Evolutionary conservation across 2,329 filamentous ascomycete species (phyloP), one percentile per base, ranked within the genome.

Genomic region (Macrophomina tecta): DNA sequence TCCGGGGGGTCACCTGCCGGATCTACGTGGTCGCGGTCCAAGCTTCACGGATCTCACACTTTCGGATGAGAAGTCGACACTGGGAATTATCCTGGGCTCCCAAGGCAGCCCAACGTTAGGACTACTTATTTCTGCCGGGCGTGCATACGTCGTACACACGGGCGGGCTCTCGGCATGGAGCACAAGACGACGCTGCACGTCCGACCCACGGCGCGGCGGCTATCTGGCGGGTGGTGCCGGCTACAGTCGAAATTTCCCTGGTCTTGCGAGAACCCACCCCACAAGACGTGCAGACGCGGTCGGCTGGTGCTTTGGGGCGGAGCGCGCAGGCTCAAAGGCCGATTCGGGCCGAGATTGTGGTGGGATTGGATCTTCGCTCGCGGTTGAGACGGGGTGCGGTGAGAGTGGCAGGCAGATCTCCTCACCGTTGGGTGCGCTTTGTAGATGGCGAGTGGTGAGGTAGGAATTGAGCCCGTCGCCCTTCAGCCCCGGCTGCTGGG

Each of bases 301-400:
- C 61, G 55, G 64, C 64, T 42, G 34, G 42, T 38, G 51, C 40
- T 45, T 30, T 56, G 52, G 51, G 64, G 45, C 51, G 40, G 46
- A 51, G 30, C 45, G 42, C 45, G 42, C 64, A n/a, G 18, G 64
- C 42, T 56, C 32, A 40, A 34, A 61, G 53, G 34, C 23, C 53
- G 34, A 66, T 61, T 66, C 64, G 64, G 64, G 55, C 64, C 64
- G 64, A 66, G 52, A 65, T 65, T 58, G 52, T 49, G 55, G 64
- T 61, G 53, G 64, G 46, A 49, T 66, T 56, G 11, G 64, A 61
- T 66, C 64, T 60, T 66, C 64, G 46, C 55, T 66, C 40, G 64
- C 64, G 64, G 64, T 66, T 58, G 64, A 65, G 52, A 28, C 28
- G 34, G 45, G 55, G 42, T 60, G 55, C 64, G 55, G 64, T 61